phyloP scores from a whole-genome alignment of 2,329 filamentous ascomycete species.

The Penicillium sp. region DNA sequence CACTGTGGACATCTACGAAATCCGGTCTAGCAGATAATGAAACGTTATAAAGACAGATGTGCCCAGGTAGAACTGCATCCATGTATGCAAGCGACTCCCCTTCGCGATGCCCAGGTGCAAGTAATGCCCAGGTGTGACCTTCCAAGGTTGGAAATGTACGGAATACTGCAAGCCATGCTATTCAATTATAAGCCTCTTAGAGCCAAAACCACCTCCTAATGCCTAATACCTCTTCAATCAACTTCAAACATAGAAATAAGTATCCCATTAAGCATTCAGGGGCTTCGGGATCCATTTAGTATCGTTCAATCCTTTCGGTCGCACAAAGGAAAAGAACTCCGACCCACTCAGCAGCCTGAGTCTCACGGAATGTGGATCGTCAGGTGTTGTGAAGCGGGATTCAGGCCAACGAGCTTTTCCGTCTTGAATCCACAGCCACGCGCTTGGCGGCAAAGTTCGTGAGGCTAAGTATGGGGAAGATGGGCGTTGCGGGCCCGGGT shows the following conservation, averaged over 20 bases:
- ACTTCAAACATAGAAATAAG: background rate
- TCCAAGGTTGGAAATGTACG: too few species aligned
- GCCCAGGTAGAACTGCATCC: too few species aligned
- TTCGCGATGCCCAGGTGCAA: too few species aligned
- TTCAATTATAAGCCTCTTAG: too few species aligned
- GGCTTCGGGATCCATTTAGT: conserved; percentile 3
- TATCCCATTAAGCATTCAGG: background rate
- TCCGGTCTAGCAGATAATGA: too few species aligned
- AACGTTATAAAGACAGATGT: too few species aligned
- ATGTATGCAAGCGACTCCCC: too few species aligned
- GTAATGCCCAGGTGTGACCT: too few species aligned
- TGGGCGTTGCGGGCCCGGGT: background rate
- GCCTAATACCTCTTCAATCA: too few species aligned
- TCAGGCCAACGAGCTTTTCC: background rate
- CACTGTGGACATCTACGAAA: too few species aligned
- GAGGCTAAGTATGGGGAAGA: background rate
- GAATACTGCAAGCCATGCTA: too few species aligned
- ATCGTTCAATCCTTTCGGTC: conserved; percentile 10
- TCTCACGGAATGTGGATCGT: background rate
- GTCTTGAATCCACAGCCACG: background rate
- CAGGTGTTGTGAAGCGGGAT: background rate
- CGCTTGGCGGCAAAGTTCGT: background rate
- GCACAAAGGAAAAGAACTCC: background rate
- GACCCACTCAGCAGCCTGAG: conserved; percentile 9
- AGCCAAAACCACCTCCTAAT: too few species aligned